Base-by-base conservation (phyloP, 805 yeast genomes). In the Starmerella potacharoeniae region DNA sequence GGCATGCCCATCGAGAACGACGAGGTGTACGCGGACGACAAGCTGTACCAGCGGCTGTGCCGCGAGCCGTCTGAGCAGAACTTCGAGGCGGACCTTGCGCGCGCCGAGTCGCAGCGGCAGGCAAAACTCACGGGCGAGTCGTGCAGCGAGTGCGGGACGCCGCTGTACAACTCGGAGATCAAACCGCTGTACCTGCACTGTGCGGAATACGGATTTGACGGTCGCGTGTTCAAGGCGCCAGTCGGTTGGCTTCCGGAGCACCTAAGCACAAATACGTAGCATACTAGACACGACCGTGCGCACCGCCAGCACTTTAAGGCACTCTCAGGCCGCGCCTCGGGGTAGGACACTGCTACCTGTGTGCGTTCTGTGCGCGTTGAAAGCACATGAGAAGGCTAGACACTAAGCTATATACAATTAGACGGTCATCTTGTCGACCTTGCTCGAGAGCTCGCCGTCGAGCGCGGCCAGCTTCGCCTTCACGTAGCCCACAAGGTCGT, bases 1-100 rank as follows among this genome's bases (percentile, higher is more conserved):
- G 97, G 96, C 0, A 77, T 73, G 64, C 96, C 97, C 0, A 91
- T 91, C 44, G 86, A 82, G 2, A 89, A 93, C 65, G 98, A 91
- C 68, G 95, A 95, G 2, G 74, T 89, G 2, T 91, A 89, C 65
- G 80, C 89, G 6, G 62, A 62, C 34, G 58, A 56, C 6, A 51
- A 57, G 14, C 49, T 48, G 45, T 53, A 48, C 33, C 17, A 16
- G 6, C 8, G 22, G 5, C 55, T 64, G 10, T 54, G 54, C 41
- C 9, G 6, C 11, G 55, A 55, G 8, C 64, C 63, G 3, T 16
- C 54, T 2, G 51, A 54, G 44, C 40, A 40, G 6, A 53, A 55
- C 40, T 64, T 62, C 46, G 50, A 45, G 11, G 54, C 37, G 6
- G 51, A 57, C 1, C 40, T 47, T 45, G 39, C 37, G 28, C 45